Evolutionary conservation across 1,139 yeast genomes (phyloP).

Genomic region (Suhomyces bolitotheri): DNA sequence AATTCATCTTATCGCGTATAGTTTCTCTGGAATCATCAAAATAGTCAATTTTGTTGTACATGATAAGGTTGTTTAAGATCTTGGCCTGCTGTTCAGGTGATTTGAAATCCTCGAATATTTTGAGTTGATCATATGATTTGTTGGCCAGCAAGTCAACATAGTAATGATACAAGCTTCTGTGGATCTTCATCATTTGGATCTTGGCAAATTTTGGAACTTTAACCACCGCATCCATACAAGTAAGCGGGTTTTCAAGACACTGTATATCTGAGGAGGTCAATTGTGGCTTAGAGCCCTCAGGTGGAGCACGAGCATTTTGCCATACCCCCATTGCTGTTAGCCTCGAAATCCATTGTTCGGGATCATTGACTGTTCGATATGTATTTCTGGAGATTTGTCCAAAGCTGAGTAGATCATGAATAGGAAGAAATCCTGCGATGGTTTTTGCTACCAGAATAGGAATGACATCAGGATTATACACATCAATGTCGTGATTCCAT

Average conservation of each 20-base stretch:
- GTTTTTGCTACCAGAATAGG: conserved; percentile 40
- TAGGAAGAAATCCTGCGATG: conserved; percentile 37
- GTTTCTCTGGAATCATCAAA: conserved; percentile 33
- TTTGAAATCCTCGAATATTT: conserved; percentile 47
- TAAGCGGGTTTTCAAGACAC: conserved; percentile 29
- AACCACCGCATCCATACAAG: conserved; percentile 41
- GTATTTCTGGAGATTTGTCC: conserved; percentile 42
- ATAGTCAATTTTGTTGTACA: conserved; percentile 41
- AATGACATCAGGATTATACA: conserved; percentile 43
- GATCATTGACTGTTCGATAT: conserved; percentile 37
- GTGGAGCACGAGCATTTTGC: conserved; percentile 27
- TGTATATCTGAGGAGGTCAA: conserved; percentile 1
- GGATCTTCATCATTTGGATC: conserved; percentile 43
- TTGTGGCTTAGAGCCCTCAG: conserved; percentile 1
- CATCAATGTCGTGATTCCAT: conserved; percentile 52
- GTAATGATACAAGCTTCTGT: conserved; percentile 44
- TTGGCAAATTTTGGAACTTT: conserved; percentile 45
- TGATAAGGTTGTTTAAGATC: conserved; percentile 41
- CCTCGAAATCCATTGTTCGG: conserved; percentile 53
- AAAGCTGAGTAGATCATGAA: conserved; percentile 40
- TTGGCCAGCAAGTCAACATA: conserved; percentile 50
- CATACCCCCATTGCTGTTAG: conserved; percentile 52
- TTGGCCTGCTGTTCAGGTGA: conserved; percentile 53
- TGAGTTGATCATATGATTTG: conserved; percentile 47
- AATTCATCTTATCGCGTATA: conserved; percentile 49